These are phyloP conservation scores for Cyclotella atomus DNA, from an alignment of 108 stramenopile species.

Conservation along the genomic window DNA sequence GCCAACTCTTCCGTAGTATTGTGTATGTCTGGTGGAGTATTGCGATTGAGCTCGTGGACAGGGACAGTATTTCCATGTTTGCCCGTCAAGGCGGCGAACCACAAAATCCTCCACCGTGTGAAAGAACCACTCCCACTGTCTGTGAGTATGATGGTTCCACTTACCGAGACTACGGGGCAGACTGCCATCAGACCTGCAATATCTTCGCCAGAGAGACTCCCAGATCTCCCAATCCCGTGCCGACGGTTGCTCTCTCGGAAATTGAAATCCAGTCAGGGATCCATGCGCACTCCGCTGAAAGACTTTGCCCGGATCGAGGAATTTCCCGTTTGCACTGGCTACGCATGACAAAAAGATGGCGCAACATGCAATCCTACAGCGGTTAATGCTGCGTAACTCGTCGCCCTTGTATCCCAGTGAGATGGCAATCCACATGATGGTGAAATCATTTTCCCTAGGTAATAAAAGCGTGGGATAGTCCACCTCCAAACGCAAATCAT, in stretches of 20 bases:
- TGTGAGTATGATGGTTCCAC: background rate
- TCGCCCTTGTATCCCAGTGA: background rate
- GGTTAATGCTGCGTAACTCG: background rate
- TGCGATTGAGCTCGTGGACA: too few relatives aligned
- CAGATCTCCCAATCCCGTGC: background rate
- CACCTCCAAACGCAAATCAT: background rate
- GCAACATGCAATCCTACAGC: too few relatives aligned
- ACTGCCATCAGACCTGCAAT: background rate
- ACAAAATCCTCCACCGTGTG: too few relatives aligned
- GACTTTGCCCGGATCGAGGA: background rate
- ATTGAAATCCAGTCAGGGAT: background rate
- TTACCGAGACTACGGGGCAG: background rate
- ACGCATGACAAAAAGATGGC: background rate
- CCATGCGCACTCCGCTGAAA: background rate
- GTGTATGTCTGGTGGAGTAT: too few relatives aligned
- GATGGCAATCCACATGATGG: background rate
- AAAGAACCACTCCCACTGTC: background rate
- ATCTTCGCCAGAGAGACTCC: background rate
- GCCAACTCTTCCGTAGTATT: too few relatives aligned
- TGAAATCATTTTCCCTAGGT: background rate
- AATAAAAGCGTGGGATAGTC: background rate
- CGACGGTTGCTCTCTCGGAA: background rate
- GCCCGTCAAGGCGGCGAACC: too few relatives aligned
- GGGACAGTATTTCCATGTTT: too few relatives aligned
- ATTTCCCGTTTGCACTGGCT: background rate